Conservation (phyloP, 495 filamentous ascomycete genomes). For the Neurospora pannonica region DNA sequence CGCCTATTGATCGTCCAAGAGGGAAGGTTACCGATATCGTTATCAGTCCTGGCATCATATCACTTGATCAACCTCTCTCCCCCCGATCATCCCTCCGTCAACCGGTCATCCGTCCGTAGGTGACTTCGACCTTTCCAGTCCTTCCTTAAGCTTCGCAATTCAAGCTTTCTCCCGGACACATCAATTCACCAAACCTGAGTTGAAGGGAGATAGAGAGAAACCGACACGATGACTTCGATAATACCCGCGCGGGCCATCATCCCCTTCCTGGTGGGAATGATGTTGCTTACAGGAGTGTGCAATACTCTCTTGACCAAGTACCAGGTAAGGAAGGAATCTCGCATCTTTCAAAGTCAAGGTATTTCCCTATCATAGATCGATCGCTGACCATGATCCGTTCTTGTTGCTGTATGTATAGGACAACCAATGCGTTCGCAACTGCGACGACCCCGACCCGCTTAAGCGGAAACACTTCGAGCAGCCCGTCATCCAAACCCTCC, state of each 20-base stretch:
- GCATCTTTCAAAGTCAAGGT: not conserved
- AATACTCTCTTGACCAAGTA: slow-evolving; percentile 97
- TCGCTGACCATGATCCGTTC: not conserved
- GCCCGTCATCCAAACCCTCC: slow-evolving; percentile 88
- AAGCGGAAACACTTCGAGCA: slow-evolving; percentile 72
- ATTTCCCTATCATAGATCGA: not conserved
- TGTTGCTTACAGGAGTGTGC: slow-evolving; percentile 82
- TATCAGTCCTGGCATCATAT: not conserved
- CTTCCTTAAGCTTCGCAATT: not conserved
- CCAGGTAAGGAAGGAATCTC: slow-evolving; percentile 48
- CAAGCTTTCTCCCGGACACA: not conserved
- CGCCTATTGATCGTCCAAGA: not conserved
- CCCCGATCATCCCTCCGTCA: not conserved
- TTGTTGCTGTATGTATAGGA: slow-evolving; percentile 44
- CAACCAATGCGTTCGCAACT: slow-evolving; percentile 91
- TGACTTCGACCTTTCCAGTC: not conserved
- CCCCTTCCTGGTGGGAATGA: slow-evolving; percentile 82
- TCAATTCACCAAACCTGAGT: not conserved
- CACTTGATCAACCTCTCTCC: not conserved
- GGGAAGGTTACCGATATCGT: not conserved
- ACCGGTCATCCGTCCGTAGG: not conserved
- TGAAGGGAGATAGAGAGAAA: not conserved
- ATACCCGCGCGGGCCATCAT: slow-evolving; percentile 48
- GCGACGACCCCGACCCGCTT: slow-evolving; percentile 62
- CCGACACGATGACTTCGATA: slow-evolving; percentile 26